A percentile compares a stretch with the other conserved stretches of the same genome.
These are phyloP conservation scores for Macrophomina phaseolina DNA, from an alignment of 2,329 filamentous ascomycete species.

Conservation along the genomic window DNA sequence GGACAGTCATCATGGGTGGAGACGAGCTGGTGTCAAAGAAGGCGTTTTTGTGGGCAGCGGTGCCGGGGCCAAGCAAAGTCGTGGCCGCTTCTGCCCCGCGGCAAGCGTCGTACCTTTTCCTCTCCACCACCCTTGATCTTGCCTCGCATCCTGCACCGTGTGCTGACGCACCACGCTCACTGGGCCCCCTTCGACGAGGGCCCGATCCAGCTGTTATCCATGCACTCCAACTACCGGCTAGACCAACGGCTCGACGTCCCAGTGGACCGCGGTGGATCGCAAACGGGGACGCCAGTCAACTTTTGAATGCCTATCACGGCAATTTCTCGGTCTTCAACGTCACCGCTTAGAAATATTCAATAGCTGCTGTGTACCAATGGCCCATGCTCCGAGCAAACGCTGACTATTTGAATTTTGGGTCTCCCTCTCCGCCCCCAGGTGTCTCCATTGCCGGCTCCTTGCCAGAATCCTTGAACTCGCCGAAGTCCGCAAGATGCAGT, in stretches of 20 bases:
- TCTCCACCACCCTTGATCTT: neutral
- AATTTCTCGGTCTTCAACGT: slow-evolving; percentile 18
- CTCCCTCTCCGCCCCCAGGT: neutral
- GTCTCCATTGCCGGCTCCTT: neutral
- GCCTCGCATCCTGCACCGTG: no score
- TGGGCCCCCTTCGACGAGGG: neutral
- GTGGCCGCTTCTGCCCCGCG: neutral
- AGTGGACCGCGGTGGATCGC: slow-evolving; percentile 5
- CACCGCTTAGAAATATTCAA: slow-evolving; percentile 19
- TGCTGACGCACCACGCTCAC: neutral
- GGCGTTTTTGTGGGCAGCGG: neutral
- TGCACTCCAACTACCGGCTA: neutral
- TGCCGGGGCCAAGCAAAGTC: no score
- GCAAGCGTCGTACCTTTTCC: neutral
- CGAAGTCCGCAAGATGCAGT: slow-evolving; percentile 34
- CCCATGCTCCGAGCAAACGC: neutral
- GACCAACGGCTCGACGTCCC: neutral
- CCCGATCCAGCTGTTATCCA: neutral
- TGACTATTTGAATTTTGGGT: neutral
- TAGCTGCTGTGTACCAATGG: neutral
- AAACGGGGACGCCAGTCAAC: neutral
- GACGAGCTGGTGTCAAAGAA: neutral
- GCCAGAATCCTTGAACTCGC: neutral
- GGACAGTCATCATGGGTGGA: neutral
- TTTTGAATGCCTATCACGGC: slow-evolving; percentile 8